These are phyloP conservation scores for Terana coerulea DNA, from an alignment of 768 basidiomycete genomes.

Conservation along the genomic window DNA sequence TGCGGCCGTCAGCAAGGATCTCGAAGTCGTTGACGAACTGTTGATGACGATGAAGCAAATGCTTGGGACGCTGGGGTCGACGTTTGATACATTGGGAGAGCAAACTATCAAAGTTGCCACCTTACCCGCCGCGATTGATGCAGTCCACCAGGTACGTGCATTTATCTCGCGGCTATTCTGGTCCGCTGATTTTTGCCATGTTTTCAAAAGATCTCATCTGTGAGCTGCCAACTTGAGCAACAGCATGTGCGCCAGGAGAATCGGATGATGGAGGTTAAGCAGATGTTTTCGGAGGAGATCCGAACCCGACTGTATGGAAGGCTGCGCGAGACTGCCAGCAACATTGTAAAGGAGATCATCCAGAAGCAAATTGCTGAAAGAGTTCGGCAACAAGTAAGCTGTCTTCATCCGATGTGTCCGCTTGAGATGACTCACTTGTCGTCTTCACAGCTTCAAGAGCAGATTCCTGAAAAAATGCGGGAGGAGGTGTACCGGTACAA, in stretches of 20 bases:
- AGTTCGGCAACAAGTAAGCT: constrained; percentile 40
- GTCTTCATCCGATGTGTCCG: background rate
- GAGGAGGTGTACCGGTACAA: constrained; percentile 38
- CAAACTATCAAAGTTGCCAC: constrained; percentile 43
- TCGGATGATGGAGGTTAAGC: constrained; percentile 33
- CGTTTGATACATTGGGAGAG: constrained; percentile 42
- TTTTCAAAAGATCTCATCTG: constrained; percentile 34
- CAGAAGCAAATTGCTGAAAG: constrained; percentile 35
- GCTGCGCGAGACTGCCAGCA: constrained; percentile 37
- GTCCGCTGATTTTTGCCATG: background rate
- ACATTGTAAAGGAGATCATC: constrained; percentile 34
- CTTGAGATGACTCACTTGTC: background rate
- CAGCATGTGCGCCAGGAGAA: constrained; percentile 38
- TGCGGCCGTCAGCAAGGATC: background rate
- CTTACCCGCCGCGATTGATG: constrained; percentile 42
- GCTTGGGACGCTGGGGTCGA: constrained; percentile 34
- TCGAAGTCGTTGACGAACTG: constrained; percentile 35
- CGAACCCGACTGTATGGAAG: constrained; percentile 33
- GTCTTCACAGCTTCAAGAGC: constrained; percentile 34
- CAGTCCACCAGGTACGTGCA: constrained; percentile 38
- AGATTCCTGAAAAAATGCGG: constrained; percentile 41
- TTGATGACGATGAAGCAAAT: constrained; percentile 44
- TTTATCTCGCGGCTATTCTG: constrained; percentile 8
- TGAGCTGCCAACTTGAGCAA: constrained; percentile 34
- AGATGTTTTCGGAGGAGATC: constrained; percentile 30